Percentiles rank a stretch among this genome's conserved stretches.
These are phyloP conservation scores for Colletotrichum lentis DNA, from an alignment of 2,329 filamentous ascomycete species.

Conservation along the genomic window DNA sequence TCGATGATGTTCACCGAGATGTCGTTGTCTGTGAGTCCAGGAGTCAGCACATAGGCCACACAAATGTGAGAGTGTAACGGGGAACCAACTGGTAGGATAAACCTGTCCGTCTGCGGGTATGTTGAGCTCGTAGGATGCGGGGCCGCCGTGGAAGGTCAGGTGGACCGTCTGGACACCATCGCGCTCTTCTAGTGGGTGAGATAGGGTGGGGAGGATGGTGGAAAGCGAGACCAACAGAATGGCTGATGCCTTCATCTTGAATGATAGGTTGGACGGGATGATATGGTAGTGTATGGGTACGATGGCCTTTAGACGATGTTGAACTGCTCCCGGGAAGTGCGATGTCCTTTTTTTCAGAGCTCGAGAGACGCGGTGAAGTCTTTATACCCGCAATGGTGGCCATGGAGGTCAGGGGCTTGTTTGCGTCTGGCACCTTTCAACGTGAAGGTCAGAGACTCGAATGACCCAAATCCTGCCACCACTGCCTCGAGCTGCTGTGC, in stretches of 20 bases:
- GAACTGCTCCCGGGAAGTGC: too few relatives aligned
- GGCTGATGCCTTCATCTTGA: constrained; percentile 40
- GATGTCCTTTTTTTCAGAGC: background rate
- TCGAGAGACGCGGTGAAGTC: background rate
- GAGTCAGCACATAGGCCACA: background rate
- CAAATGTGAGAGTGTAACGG: background rate
- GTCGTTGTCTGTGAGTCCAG: constrained; percentile 47
- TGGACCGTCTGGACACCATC: constrained; percentile 50
- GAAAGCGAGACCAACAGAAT: constrained; percentile 25
- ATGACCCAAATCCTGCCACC: constrained; percentile 8
- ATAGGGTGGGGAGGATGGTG: constrained; percentile 22
- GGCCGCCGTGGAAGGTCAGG: constrained; percentile 55
- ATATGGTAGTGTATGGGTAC: background rate
- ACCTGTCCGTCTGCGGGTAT: constrained; percentile 54
- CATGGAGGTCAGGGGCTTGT: background rate
- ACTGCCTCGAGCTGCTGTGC: too few relatives aligned
- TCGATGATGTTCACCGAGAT: constrained; percentile 53
- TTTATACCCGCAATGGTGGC: background rate
- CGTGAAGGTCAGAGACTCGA: background rate
- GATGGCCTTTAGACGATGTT: too few relatives aligned
- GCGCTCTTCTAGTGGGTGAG: constrained; percentile 41
- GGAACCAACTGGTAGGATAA: constrained; percentile 49
- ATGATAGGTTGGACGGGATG: too few relatives aligned
- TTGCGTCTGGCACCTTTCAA: too few relatives aligned
- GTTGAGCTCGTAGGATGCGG: constrained; percentile 51